phyloP scores from a whole-genome alignment of 164 flowering plant species.

The Stephania yunnanensis region DNA sequence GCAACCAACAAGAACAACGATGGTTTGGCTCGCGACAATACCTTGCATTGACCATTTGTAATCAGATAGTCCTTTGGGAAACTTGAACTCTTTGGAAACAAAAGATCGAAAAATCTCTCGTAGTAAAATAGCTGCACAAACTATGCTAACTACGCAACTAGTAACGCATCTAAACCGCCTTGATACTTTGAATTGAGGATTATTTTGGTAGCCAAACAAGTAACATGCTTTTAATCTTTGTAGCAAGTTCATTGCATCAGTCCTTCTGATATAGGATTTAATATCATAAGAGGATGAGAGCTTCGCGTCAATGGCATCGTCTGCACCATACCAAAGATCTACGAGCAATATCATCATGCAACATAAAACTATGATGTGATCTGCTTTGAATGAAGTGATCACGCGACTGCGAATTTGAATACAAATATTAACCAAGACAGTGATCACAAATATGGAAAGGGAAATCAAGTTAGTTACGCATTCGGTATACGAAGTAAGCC shows the following conservation, averaged over 20 bases:
- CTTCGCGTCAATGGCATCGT: neutral
- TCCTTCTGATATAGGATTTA: neutral
- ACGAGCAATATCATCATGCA: conserved; percentile 8
- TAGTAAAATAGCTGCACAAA: neutral
- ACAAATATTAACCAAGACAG: conserved; percentile 4
- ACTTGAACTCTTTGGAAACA: neutral
- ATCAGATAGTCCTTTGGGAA: neutral
- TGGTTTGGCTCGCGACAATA: neutral
- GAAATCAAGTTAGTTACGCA: conserved; percentile 6
- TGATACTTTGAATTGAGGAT: neutral
- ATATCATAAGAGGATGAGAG: neutral
- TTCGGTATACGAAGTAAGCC: neutral
- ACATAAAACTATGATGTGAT: conserved; percentile 3
- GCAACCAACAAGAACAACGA: neutral
- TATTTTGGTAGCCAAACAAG: neutral
- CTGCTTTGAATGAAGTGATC: neutral
- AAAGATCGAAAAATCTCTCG: neutral
- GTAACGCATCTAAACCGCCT: neutral
- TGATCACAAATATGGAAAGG: neutral
- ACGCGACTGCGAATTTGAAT: neutral
- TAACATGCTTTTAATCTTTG: neutral
- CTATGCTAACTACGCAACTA: neutral
- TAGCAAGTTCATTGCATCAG: neutral
- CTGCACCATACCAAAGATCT: neutral
- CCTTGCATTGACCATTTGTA: conserved; percentile 2